Evolutionary conservation across 352 stramenopile species (phyloP).

Genomic region (Pythium rhizo-oryzae): DNA sequence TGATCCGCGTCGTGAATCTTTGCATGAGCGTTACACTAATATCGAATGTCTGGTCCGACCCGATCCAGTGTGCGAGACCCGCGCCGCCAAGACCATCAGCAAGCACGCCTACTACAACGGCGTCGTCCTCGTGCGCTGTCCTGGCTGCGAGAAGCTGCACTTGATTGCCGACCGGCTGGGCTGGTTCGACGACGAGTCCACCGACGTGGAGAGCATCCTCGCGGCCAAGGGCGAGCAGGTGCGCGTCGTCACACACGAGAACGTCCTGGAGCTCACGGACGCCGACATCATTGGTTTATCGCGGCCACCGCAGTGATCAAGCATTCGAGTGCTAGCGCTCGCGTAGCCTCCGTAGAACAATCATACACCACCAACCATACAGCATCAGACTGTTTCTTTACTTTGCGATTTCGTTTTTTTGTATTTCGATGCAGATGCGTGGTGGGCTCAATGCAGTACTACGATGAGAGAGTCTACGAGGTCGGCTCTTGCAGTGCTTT

Average conservation of each 20-base stretch:
- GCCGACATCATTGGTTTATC: conserved; percentile 61
- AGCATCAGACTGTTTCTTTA: not conserved
- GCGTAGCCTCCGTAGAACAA: not conserved
- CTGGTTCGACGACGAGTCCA: conserved; percentile 92
- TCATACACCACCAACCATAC: not conserved
- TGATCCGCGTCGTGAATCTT: not conserved
- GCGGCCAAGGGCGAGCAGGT: conserved; percentile 72
- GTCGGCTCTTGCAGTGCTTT: conserved; percentile 61
- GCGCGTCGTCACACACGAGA: conserved; percentile 70
- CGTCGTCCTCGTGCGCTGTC: conserved; percentile 97
- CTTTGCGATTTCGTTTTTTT: not conserved
- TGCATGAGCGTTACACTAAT: not conserved
- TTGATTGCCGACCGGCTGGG: conserved; percentile 96
- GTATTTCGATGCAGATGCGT: not conserved
- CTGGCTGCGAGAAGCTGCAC: conserved; percentile 98
- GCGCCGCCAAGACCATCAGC: conserved; percentile 97
- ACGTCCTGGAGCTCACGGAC: conserved; percentile 86
- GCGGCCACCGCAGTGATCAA: conserved; percentile 12
- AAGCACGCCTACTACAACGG: conserved; percentile 97
- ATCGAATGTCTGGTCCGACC: not conserved
- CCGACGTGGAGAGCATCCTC: conserved; percentile 89
- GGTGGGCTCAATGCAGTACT: not conserved
- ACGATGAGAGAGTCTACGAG: conserved; percentile 8
- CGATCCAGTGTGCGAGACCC: conserved; percentile 94
- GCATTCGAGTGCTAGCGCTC: not conserved